Evolutionary conservation across 441 rosid species (phyloP), one percentile per base, ranked within the genome.

Genomic region (Iberis amara): DNA sequence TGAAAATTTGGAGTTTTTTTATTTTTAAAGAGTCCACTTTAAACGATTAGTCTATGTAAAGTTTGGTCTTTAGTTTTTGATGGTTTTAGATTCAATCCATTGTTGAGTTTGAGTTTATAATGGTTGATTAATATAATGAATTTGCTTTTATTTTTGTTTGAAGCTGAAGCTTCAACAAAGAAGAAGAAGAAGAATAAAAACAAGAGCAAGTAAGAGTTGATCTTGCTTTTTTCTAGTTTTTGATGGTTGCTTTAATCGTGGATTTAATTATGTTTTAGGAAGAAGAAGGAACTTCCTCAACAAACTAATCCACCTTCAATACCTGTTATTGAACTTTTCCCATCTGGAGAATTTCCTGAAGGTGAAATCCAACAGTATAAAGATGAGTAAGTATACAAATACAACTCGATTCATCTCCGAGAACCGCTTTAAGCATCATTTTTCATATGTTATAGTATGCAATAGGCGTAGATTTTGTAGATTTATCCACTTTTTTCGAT

Each of bases 291-390:
- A 61, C 47, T 35, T 5, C 81, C 65, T 36, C 71, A 73, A 68
- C 99, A 92, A 72, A 82, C 95, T 61, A 70, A 84, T 69, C 99
- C 96, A 35, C 99, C 97, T 31, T 68, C 96, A 7, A 73, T 86
- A 23, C 89, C 99, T 38, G 71, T 89, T 36, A 42, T 21, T 57
- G 81, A 84, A 37, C 94, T 92, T 31, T 92, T 89, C 40, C 95
- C 86, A 6, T 82, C 95, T 53, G 89, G 85, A 24, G 96, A 89
- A 42, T 92, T 89, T 70, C 99, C 96, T 31, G 95, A 86, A 78
- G 99, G 99, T 66, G 97, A 86, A 89, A 81, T 84, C 70, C 94
- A 92, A 48, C 88, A 89, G 48, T 86, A 84, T 68, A 86, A 82
- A 70, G 98, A 88, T 33, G 89, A 91, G 96, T 85, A 67, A 83